Percentiles rank a stretch among this genome's conserved stretches.
phyloP scores from a whole-genome alignment of 306 rosid species.

The Dryas alaskensis region DNA sequence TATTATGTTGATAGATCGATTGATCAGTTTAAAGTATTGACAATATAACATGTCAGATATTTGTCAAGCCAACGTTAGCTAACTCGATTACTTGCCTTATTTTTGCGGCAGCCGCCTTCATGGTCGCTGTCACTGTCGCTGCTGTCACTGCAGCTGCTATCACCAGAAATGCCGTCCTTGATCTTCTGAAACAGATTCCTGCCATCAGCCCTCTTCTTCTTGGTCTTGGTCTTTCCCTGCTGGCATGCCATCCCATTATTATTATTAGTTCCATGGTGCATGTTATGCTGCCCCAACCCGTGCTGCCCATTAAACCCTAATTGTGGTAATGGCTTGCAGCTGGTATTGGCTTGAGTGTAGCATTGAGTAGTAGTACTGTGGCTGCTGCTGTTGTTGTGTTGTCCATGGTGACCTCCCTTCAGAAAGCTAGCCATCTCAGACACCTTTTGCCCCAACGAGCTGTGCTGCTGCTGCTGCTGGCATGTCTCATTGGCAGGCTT shows the following conservation, averaged over 20 bases:
- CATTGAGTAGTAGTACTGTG: slow-evolving; percentile 2
- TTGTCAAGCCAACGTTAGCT: too few relatives aligned
- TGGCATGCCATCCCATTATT: not conserved
- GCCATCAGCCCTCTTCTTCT: not conserved
- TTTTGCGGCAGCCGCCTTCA: not conserved
- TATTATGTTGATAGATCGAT: too few relatives aligned
- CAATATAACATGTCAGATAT: too few relatives aligned
- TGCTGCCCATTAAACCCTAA: not conserved
- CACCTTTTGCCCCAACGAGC: slow-evolving; percentile 39
- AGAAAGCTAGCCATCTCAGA: slow-evolving; percentile 20
- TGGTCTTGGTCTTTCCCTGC: not conserved
- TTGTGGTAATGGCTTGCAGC: not conserved
- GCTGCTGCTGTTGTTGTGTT: not conserved
- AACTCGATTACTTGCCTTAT: slow-evolving; percentile 13
- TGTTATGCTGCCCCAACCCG: too few relatives aligned
- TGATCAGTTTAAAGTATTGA: too few relatives aligned
- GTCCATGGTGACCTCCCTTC: slow-evolving; percentile 37
- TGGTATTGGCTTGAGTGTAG: too few relatives aligned
- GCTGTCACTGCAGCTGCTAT: slow-evolving; percentile 7
- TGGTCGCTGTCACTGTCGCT: slow-evolving; percentile 23
- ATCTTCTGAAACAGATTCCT: slow-evolving; percentile 18
- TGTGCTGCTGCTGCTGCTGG: not conserved
- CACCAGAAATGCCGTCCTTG: slow-evolving; percentile 16
- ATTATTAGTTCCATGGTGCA: not conserved
- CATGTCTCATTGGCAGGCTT: not conserved